Evolutionary conservation across 2,329 filamentous ascomycete genomes (phyloP), one percentile per base, ranked within the genome.

Genomic region (Colletotrichum spinosum): DNA sequence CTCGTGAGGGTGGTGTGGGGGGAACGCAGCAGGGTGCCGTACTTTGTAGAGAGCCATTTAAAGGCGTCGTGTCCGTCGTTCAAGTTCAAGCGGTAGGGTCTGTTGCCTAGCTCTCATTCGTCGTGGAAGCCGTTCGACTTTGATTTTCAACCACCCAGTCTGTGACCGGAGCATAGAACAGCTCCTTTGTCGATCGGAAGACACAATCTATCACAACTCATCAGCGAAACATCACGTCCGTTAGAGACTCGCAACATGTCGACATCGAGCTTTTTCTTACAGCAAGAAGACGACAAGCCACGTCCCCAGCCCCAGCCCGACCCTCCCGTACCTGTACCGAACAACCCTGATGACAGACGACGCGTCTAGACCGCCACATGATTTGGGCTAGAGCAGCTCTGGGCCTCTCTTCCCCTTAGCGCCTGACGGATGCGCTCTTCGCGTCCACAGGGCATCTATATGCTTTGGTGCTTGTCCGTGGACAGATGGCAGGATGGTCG

Each of bases 231-330:
- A 25, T 25, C 10, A 11, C 33, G 35, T n/a, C n/a, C 10, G n/a
- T 62, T 48, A 38, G 25, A 57, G 4, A 44, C 15, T 45, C 8
- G 8, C 13, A 53, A 41, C 10, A 56, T 41, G 41, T 41, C 53
- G 13, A 15, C 11, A 46, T 55, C 54, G 53, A 54, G 33, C 45
- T 54, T 54, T 41, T 15, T 34, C 34, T 33, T 38, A 35, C 12
- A 55, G 39, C 39, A 48, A 39, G 65, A 70, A 35, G 54, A 41
- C n/a, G 60, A 72, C 61, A 74, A 71, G 35, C 74, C 74, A 8
- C 51, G 67, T 25, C 74, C 75, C 39, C 71, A 72, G 54, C 75
- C 75, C 42, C 70, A 66, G 33, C 74, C 75, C 15, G 72, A 75
- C 38, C 74, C 75, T 50, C 72, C 73, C 12, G 72, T 71, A 6